phyloP scores from a whole-genome alignment of 805 yeast genomes.

The Jamesozyma lodderae region DNA sequence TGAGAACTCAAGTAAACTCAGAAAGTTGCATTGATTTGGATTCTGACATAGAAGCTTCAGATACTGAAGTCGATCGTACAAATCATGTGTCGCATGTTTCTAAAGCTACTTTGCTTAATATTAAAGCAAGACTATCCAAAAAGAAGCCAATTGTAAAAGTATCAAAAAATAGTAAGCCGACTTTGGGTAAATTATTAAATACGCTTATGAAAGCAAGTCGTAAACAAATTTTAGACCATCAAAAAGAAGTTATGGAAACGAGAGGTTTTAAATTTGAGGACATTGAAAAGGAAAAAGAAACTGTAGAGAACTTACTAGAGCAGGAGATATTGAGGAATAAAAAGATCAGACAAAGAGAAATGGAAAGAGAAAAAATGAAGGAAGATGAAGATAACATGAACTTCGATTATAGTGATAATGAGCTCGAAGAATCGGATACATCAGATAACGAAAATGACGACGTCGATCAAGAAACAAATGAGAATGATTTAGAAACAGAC shows the following conservation, averaged over 20 bases:
- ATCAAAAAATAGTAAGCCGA: slow-evolving; percentile 8
- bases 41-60: slow-evolving; percentile 14
- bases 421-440: slow-evolving; percentile 11
- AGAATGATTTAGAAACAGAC: slow-evolving; percentile 16
- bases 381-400: slow-evolving; percentile 12
- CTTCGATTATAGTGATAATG: slow-evolving; percentile 18
- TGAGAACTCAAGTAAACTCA: slow-evolving; percentile 10
- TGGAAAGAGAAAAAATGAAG: slow-evolving; percentile 28
- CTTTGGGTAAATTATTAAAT: slow-evolving; percentile 28
- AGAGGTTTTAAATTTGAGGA: slow-evolving; percentile 36
- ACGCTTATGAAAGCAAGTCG: slow-evolving; percentile 37
- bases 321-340: slow-evolving; percentile 43
- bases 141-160: slow-evolving; percentile 5
- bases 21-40: slow-evolving; percentile 13
- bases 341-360: slow-evolving; percentile 37
- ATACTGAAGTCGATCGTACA: slow-evolving; percentile 5
- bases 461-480: slow-evolving; percentile 9
- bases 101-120: slow-evolving; percentile 30
- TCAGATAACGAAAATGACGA: slow-evolving; percentile 8
- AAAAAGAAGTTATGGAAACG: slow-evolving; percentile 38
- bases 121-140: slow-evolving; percentile 31
- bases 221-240: slow-evolving; percentile 41
- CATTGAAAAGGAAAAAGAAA: slow-evolving; percentile 33
- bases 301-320: slow-evolving; percentile 32
- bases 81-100: slow-evolving; percentile 14